Evolutionary conservation across 768 basidiomycete species (phyloP).

Genomic region (Xerocomellus intermedius): DNA sequence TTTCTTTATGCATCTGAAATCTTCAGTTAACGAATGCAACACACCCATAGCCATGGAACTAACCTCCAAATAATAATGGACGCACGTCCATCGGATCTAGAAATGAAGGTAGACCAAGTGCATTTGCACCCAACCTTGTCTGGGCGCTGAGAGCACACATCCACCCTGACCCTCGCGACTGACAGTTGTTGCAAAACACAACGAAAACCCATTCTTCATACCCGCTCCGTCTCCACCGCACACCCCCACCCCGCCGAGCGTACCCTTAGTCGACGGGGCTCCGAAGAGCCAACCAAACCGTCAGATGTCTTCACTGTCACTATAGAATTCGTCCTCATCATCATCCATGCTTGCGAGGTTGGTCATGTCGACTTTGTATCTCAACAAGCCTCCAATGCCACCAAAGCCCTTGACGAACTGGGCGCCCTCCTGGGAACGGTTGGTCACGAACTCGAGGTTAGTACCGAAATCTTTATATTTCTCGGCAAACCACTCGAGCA

Average conservation of each 20-base stretch:
- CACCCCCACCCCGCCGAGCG: slow-evolving; percentile 64
- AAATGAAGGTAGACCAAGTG: slow-evolving; percentile 5
- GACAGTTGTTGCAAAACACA: slow-evolving; percentile 7
- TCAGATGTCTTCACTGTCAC: slow-evolving; percentile 75
- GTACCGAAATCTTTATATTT: slow-evolving; percentile 98
- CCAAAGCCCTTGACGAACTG: slow-evolving; percentile 99
- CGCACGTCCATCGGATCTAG: slow-evolving; percentile 14
- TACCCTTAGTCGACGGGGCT: slow-evolving; percentile 66
- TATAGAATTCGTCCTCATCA: slow-evolving; percentile 84
- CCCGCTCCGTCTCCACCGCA: slow-evolving; percentile 7
- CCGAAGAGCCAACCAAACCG: slow-evolving; percentile 82
- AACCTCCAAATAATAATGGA: slow-evolving; percentile 21
- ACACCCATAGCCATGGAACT: not conserved
- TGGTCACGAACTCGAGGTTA: slow-evolving; percentile 92
- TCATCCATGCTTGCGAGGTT: slow-evolving; percentile 75
- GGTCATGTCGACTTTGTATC: slow-evolving; percentile 97
- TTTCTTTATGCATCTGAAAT: slow-evolving; percentile 7
- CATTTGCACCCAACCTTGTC: slow-evolving; percentile 9
- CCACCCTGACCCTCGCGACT: slow-evolving; percentile 1
- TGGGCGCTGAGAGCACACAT: slow-evolving; percentile 5
- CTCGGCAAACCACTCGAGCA: slow-evolving; percentile 98
- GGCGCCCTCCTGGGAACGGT: slow-evolving; percentile 94
- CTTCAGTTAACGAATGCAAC: slow-evolving; percentile 2
- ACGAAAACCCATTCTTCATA: not conserved
- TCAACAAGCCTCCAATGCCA: slow-evolving; percentile 91